Percentiles rank a stretch among this genome's conserved stretches.
phyloP scores from a whole-genome alignment of 495 filamentous ascomycete species.

The Halenospora varia region DNA sequence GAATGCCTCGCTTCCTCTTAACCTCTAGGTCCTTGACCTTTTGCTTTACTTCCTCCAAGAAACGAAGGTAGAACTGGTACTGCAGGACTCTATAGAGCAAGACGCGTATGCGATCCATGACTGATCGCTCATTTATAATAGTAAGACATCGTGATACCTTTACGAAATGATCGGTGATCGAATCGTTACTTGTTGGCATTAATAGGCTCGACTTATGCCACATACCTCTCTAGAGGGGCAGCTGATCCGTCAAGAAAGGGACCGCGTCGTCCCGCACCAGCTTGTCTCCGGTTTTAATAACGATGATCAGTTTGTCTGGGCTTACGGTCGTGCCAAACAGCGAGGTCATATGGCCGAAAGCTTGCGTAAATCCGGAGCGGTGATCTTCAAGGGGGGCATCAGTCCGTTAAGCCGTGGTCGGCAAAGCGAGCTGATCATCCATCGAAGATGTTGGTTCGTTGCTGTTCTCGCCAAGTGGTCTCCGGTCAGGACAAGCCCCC shows the following conservation, averaged over 20 bases:
- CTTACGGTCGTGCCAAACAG: constrained; percentile 5
- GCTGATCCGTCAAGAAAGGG: constrained; percentile 6
- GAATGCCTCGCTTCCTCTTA: constrained; percentile 1
- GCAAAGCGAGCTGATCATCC: not conserved
- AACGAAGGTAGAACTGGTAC: constrained; percentile 5
- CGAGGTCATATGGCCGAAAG: constrained; percentile 1
- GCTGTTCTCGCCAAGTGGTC: not conserved
- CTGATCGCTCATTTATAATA: constrained; percentile 2
- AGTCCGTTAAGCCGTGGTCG: constrained; percentile 2
- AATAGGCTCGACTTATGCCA: constrained; percentile 5
- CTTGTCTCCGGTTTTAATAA: constrained; percentile 1
- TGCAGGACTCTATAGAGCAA: constrained; percentile 2
- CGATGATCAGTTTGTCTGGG: constrained; percentile 2
- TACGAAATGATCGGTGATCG: constrained; percentile 1
- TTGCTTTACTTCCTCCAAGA: constrained; percentile 4
- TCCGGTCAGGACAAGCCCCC: constrained; percentile 2
- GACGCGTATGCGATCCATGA: constrained; percentile 3
- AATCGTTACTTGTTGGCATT: constrained; percentile 1
- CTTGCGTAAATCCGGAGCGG: constrained; percentile 1
- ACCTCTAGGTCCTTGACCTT: constrained; percentile 1
- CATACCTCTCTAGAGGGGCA: constrained; percentile 4
- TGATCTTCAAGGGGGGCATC: not conserved
- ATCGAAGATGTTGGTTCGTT: constrained; percentile 3
- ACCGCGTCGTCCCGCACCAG: not conserved
- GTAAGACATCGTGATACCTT: constrained; percentile 2